Conservation (phyloP, 352 stramenopile genomes). For the Phytopythium cucurbitacearum region DNA sequence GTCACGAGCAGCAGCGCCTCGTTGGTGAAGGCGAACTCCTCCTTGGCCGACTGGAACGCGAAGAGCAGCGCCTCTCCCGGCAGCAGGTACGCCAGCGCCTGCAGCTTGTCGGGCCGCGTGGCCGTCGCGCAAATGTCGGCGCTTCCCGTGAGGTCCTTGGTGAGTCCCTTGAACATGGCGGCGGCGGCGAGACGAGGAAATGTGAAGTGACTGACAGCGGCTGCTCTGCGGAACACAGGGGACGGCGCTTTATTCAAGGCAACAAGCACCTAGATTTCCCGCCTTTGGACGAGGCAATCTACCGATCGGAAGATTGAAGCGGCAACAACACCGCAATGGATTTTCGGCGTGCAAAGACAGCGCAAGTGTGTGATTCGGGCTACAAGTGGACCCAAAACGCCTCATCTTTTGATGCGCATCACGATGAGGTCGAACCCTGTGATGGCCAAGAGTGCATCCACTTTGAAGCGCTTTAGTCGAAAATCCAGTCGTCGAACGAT, state of each 20-base stretch:
- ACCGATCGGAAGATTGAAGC: too few species aligned
- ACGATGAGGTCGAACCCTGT: too few species aligned
- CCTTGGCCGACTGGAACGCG: constrained; percentile 23
- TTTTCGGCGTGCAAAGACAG: too few species aligned
- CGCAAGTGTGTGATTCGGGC: too few species aligned
- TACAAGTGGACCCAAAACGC: too few species aligned
- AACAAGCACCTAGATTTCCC: too few species aligned
- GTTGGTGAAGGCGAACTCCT: constrained; percentile 44
- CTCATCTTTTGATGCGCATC: too few species aligned
- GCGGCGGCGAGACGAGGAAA: neutral
- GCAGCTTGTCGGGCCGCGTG: constrained; percentile 36
- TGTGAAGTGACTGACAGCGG: neutral
- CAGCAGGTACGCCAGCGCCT: constrained; percentile 37
- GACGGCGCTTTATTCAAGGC: neutral
- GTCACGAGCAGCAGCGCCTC: constrained; percentile 16
- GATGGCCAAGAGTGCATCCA: too few species aligned
- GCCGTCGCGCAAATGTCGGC: constrained; percentile 49
- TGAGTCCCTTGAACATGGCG: constrained; percentile 39
- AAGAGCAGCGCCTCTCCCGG: constrained; percentile 26
- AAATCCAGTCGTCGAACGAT: too few species aligned
- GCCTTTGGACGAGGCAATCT: too few species aligned
- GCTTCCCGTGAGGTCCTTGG: constrained; percentile 39
- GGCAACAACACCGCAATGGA: too few species aligned
- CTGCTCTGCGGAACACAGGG: neutral
- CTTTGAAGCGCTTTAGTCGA: too few species aligned